A percentile compares a stretch with the other conserved stretches of the same genome.
phyloP scores from a whole-genome alignment of 441 rosid species.

The Corymbia citriodora region DNA sequence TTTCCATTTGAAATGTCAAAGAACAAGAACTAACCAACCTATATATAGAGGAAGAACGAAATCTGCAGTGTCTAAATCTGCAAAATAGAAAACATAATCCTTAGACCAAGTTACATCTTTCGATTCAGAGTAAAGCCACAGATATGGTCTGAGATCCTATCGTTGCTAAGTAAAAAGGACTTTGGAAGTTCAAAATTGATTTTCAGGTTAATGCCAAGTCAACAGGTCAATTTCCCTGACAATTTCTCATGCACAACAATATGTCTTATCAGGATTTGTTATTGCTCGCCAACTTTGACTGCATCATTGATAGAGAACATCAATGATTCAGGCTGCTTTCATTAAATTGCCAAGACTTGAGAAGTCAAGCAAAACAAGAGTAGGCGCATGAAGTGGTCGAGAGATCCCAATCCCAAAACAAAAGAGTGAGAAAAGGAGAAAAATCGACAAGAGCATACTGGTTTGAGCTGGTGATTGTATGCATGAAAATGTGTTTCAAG shows the following conservation, averaged over 20 bases:
- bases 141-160: too few species aligned
- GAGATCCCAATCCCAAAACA: background rate
- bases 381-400: background rate
- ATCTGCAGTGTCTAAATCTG: background rate
- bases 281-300: background rate
- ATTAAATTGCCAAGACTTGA: background rate
- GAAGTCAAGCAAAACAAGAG: background rate
- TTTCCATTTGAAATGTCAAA: too few species aligned
- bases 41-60: too few species aligned
- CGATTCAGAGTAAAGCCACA: too few species aligned
- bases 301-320: background rate
- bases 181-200: background rate
- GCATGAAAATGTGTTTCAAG: too few species aligned
- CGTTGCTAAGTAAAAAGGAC: background rate
- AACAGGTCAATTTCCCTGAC: accelerated
- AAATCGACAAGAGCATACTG: too few species aligned
- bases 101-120: too few species aligned
- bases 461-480: too few species aligned
- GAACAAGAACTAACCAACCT: background rate
- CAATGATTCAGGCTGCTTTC: background rate
- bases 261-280: background rate
- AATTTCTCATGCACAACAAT: background rate
- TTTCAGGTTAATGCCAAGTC: background rate
- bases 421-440: too few species aligned
- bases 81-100: too few species aligned